Percentiles rank a stretch among this genome's conserved stretches.
phyloP scores from a whole-genome alignment of 305 asterid genomes.

The Plantago lanceolata region DNA sequence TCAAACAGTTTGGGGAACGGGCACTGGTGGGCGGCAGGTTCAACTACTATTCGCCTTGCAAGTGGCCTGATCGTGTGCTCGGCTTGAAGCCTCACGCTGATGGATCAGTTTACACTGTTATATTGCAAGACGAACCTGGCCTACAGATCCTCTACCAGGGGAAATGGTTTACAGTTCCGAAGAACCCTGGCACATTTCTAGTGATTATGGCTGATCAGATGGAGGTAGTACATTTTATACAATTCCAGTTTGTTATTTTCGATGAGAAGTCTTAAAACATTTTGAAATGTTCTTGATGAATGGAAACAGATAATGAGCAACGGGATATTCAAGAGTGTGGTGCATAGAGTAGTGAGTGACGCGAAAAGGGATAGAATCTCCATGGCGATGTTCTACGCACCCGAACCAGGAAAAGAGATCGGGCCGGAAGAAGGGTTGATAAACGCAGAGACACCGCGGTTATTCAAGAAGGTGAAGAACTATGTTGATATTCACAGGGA shows the following conservation, averaged over 20 bases:
- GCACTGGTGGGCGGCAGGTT: slow-evolving; percentile 32
- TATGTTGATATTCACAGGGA: slow-evolving; percentile 41
- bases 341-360: slow-evolving; percentile 47
- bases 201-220: slow-evolving; percentile 54
- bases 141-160: slow-evolving; percentile 41
- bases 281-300: neutral
- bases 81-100: slow-evolving; percentile 56
- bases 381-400: slow-evolving; percentile 39
- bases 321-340: slow-evolving; percentile 45
- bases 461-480: slow-evolving; percentile 41
- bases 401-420: slow-evolving; percentile 48
- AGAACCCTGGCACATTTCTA: slow-evolving; percentile 33
- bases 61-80: slow-evolving; percentile 43
- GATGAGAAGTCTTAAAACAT: no score
- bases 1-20: slow-evolving; percentile 41
- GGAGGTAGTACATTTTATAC: slow-evolving; percentile 31
- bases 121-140: slow-evolving; percentile 45
- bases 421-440: slow-evolving; percentile 48
- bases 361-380: slow-evolving; percentile 39
- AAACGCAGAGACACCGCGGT: slow-evolving; percentile 28
- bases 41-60: slow-evolving; percentile 47
- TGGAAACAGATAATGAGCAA: slow-evolving; percentile 46
- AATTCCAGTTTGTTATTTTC: no score
- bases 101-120: slow-evolving; percentile 41
- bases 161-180: slow-evolving; percentile 40